Evolutionary conservation across 1,139 yeast species (phyloP).

Genomic region (Scheffersomyces illinoinensis): DNA sequence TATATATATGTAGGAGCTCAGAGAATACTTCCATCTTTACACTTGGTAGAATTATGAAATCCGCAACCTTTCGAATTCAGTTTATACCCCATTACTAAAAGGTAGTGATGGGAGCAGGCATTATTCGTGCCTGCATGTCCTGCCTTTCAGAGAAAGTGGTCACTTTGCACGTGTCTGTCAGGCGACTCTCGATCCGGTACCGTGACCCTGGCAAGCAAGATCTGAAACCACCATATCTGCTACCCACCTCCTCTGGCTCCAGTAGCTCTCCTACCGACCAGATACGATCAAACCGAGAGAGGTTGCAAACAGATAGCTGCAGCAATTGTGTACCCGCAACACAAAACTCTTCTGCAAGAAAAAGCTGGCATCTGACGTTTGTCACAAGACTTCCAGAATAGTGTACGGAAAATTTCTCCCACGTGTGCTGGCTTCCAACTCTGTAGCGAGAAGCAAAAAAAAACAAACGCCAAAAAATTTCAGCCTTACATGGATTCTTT

Average conservation of each 20-base stretch:
- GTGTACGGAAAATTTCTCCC: not conserved
- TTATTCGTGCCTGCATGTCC: not conserved
- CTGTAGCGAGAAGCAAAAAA: not conserved
- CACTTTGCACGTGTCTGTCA: not conserved
- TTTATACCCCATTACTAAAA: too few species aligned
- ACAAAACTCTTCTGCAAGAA: not conserved
- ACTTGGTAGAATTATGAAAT: too few species aligned
- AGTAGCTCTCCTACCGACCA: not conserved
- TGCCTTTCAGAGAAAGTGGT: not conserved
- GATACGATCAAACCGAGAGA: not conserved
- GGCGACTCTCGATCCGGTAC: not conserved
- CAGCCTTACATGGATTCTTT: not conserved
- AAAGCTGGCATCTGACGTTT: not conserved
- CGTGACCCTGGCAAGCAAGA: not conserved
- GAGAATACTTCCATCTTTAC: too few species aligned
- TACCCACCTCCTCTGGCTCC: not conserved
- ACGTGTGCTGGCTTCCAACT: not conserved
- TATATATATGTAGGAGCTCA: too few species aligned
- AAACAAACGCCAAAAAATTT: not conserved
- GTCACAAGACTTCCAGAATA: not conserved
- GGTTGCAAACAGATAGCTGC: not conserved
- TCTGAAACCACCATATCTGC: not conserved
- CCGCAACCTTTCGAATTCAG: too few species aligned
- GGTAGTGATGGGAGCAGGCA: not conserved
- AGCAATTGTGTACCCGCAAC: not conserved